Base-by-base conservation (phyloP, 257 asterid species). In the Scutellaria galericulata region DNA sequence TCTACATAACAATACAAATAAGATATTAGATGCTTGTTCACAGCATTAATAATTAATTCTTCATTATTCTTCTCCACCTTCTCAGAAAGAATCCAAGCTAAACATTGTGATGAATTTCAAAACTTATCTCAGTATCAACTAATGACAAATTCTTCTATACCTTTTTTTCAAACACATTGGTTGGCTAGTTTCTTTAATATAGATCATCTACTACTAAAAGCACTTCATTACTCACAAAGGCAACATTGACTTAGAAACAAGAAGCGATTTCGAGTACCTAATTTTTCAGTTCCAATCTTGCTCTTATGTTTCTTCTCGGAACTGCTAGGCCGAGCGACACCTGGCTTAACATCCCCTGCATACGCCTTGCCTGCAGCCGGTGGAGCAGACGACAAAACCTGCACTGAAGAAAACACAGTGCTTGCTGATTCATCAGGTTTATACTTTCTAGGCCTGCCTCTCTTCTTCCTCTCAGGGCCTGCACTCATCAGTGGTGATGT, bases 401-500 rank as follows among this genome's bases (percentile, higher is more conserved):
- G 95, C 72, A 57, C 74, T 4, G 91, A 75, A 4, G 92, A 80
- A 72, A 86, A 79, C 54, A 79, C 66, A 78, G 81, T 14, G 37
- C 73, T 39, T 2, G 80, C 67, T 54, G 88, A 41, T 37, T 86
- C 91, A 66, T 86, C 97, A 5, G 96, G 83, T 22, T 72, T 85
- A 72, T 92, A 90, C 82, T 90, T 92, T 87, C 97, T 87, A 7
- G 98, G 98, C n/a, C 98, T 70, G 40, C 98, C 98, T 66, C 96
- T 90, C 86, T 87, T 92, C 88, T 93, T 93, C 92, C 77, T 90
- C 81, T 87, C 96, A 8, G 88, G 73, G 22, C 68, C 85, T 22
- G 64, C 61, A 73, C 69, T 64, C 35, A 77, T 73, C 6, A 75
- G 37, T 6, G 84, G 53, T 50, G 83, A 50, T 14, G 71, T 15